Percentiles rank a stretch among this genome's conserved stretches.
phyloP scores from a whole-genome alignment of 495 filamentous ascomycete species.

The Penicillium fimorum region DNA sequence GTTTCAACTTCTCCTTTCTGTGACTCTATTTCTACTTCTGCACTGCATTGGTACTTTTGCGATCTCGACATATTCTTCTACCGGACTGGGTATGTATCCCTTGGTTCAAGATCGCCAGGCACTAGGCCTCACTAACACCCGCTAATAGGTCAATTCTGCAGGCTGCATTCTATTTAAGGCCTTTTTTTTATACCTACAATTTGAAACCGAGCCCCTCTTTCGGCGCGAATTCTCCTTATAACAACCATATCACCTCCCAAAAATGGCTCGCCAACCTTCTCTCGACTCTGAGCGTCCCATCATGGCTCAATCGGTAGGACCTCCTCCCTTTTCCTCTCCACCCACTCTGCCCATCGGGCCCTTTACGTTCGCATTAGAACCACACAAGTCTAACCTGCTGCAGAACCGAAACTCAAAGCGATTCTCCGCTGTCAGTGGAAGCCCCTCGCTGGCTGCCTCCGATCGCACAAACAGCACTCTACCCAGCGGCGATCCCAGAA shows the following conservation, averaged over 20 bases:
- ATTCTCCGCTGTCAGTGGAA: constrained; percentile 76
- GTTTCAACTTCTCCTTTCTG: constrained; percentile 15
- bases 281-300: constrained; percentile 74
- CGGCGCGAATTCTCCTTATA: not conserved
- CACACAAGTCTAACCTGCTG: constrained; percentile 10
- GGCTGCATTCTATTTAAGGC: not conserved
- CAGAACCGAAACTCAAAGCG: constrained; percentile 69
- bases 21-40: constrained; percentile 14
- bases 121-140: not conserved
- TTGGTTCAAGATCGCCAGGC: constrained; percentile 2
- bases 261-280: constrained; percentile 61
- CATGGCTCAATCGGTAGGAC: constrained; percentile 71
- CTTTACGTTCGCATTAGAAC: not conserved
- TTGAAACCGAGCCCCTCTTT: not conserved
- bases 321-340: constrained; percentile 15
- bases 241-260: not conserved
- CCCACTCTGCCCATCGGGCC: not conserved
- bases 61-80: not conserved
- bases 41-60: constrained; percentile 13
- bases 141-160: constrained; percentile 2
- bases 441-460: constrained; percentile 68
- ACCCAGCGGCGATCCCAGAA: constrained; percentile 54
- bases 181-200: not conserved
- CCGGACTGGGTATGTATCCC: not conserved
- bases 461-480: constrained; percentile 60